Conservation (phyloP, 768 basidiomycete genomes). For the Collybia sordida region DNA sequence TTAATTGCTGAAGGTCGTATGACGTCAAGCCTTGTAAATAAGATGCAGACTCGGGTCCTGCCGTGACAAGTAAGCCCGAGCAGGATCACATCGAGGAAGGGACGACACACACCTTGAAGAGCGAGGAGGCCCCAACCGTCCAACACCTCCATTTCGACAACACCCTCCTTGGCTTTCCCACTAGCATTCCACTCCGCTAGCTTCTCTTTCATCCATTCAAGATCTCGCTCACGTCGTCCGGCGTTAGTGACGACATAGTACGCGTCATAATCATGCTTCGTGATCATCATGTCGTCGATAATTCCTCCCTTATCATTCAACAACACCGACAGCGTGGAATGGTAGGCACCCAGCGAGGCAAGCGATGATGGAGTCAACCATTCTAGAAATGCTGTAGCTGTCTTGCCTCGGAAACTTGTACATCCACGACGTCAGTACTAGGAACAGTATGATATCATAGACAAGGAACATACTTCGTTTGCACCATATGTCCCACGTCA, state of each 20-base stretch:
- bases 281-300: conserved; percentile 93
- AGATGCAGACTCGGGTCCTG: conserved; percentile 80
- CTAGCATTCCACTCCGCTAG: conserved; percentile 78
- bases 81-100: background rate
- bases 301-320: conserved; percentile 91
- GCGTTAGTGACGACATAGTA: conserved; percentile 99
- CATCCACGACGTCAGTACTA: background rate
- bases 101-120: conserved; percentile 67
- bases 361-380: conserved; percentile 89
- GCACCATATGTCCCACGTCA: conserved; percentile 99
- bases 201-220: conserved; percentile 71
- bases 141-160: conserved; percentile 79
- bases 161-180: conserved; percentile 48
- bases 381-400: conserved; percentile 79
- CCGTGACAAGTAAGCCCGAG: background rate
- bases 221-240: conserved; percentile 77
- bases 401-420: conserved; percentile 75
- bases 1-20: conserved; percentile 69
- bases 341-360: conserved; percentile 60
- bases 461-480: conserved; percentile 63
- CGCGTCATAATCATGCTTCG: conserved; percentile 73
- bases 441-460: background rate
- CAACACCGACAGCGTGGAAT: conserved; percentile 85
- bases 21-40: conserved; percentile 78
- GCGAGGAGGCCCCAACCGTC: conserved; percentile 89